phyloP scores from a whole-genome alignment of 2,329 filamentous ascomycete species.

The Annulohypoxylon truncatum region DNA sequence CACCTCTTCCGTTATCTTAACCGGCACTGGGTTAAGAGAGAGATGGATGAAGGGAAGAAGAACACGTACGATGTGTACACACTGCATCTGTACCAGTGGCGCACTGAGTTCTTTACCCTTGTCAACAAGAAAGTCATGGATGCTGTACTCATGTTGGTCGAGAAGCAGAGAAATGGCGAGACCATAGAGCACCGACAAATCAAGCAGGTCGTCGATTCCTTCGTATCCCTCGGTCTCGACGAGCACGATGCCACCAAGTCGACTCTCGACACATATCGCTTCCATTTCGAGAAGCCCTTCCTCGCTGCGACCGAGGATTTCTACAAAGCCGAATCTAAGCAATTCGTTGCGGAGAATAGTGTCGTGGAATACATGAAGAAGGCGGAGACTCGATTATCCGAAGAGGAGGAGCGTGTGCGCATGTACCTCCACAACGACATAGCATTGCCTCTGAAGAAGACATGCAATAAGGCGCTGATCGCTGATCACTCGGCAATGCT shows the following conservation, averaged over 20 bases:
- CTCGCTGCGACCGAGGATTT: conserved; percentile 84
- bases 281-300: conserved; percentile 93
- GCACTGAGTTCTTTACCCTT: conserved; percentile 85
- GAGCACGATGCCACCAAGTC: conserved; percentile 93
- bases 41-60: conserved; percentile 99
- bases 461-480: conserved; percentile 90
- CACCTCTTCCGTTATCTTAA: conserved; percentile 97
- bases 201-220: conserved; percentile 96
- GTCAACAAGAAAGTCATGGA: conserved; percentile 93
- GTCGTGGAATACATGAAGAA: conserved; percentile 99
- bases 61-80: conserved; percentile 99
- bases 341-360: conserved; percentile 95
- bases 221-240: conserved; percentile 93
- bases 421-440: conserved; percentile 95
- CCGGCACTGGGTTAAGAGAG: conserved; percentile 97
- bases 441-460: conserved; percentile 82
- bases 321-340: conserved; percentile 91
- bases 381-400: conserved; percentile 86
- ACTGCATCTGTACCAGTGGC: conserved; percentile 94
- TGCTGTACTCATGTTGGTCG: conserved; percentile 91
- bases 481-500: conserved; percentile 87
- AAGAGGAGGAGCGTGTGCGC: conserved; percentile 93
- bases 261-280: conserved; percentile 93
- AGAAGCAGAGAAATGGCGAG: conserved; percentile 97
- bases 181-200: conserved; percentile 98